Evolutionary conservation across 2,329 filamentous ascomycete genomes (phyloP).

Genomic region (Metarhizium robertsii): DNA sequence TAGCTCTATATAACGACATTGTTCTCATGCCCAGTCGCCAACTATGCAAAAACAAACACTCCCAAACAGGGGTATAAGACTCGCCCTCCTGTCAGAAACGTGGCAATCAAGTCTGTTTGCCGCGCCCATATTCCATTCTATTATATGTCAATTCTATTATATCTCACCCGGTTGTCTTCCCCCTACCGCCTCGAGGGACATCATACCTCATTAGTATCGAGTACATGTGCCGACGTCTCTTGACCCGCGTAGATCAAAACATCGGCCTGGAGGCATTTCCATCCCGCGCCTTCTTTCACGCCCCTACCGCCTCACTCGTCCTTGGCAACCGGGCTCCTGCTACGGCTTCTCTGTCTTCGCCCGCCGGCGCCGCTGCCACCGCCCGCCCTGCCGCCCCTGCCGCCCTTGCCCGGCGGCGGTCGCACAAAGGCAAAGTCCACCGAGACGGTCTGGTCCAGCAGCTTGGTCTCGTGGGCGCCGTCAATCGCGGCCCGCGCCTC

Average conservation of each 20-base stretch:
- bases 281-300: too few species aligned
- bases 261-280: slow-evolving; percentile 5
- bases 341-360: slow-evolving; percentile 37
- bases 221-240: slow-evolving; percentile 8
- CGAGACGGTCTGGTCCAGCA: slow-evolving; percentile 71
- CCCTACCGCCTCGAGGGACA: not conserved
- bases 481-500: slow-evolving; percentile 78
- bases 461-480: slow-evolving; percentile 64
- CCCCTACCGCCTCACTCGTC: slow-evolving; percentile 19
- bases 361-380: slow-evolving; percentile 20
- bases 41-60: not conserved
- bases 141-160: too few species aligned
- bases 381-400: slow-evolving; percentile 26
- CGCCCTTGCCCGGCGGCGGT: slow-evolving; percentile 52
- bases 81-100: not conserved
- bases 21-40: not conserved
- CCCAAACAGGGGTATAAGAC: not conserved
- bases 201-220: not conserved
- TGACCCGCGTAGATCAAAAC: slow-evolving; percentile 1
- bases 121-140: not conserved
- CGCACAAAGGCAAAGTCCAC: slow-evolving; percentile 83
- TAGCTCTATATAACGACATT: not conserved
- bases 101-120: not conserved
- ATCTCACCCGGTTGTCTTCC: too few species aligned
- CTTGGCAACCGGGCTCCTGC: slow-evolving; percentile 35